Evolutionary conservation across 2,329 filamentous ascomycete species (phyloP), one percentile per base, ranked within the genome.

Genomic region (Furcasterigmium furcatum): DNA sequence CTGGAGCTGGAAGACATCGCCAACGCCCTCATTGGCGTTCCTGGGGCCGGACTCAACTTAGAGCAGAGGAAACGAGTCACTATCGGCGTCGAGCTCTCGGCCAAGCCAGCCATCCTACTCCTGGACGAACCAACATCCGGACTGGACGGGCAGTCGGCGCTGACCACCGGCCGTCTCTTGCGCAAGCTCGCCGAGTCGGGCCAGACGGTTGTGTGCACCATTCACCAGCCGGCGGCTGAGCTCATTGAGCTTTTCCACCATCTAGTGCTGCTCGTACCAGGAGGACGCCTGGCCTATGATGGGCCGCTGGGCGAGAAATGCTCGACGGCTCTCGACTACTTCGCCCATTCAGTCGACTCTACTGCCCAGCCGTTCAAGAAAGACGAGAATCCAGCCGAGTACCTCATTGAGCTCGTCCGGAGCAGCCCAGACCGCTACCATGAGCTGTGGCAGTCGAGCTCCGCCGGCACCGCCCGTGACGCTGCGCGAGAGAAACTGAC

Each of bases 211-310:
- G 71, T 86, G 4, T 74, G 80, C 4, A 86, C 85, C 58, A 59
- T 86, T 45, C 80, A 80, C 61, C 85, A 86, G 55, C 71, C 86
- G 1, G 75, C 80, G 1, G 68, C 73, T 10, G 78, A 72, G 46
- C 70, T 80, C 12, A 81, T 81, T 9, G 79, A 84, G 56, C 76
- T 88, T 57, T 89, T 89, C 62, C 85, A 88, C 59, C 85, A 85
- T 76, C 80, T 88, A 16, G 72, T 89, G 2, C 81, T 82, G 2
- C 71, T 88, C 25, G 85, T 85, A 55, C 82, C 77, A 1, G 83
- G 82, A 13, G 84, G 83, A 18, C 85, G 85, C 57, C 84, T 81
- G 0, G 86, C 87, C 63, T 90, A 89, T 63, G 89, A 88, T 47
- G 86, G 86, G 0, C 77, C 82, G 1, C 79, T 88, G 12, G 86